phyloP scores from a whole-genome alignment of 1,284 basidiomycete genomes.

The Cutaneotrichosporon dermatis region DNA sequence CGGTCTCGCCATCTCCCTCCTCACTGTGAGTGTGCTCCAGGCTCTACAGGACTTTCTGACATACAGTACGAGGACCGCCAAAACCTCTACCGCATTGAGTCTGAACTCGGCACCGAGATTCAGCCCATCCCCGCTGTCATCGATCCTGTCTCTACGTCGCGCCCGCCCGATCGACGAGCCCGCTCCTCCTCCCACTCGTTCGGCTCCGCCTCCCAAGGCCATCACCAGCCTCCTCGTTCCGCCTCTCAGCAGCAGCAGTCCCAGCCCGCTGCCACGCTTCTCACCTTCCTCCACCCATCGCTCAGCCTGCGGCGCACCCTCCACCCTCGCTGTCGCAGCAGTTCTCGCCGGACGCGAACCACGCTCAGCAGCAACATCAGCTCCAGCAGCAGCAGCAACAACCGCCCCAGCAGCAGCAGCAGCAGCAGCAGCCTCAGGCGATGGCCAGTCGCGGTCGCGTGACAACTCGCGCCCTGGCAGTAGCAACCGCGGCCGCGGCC shows the following conservation, averaged over 20 bases:
- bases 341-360: neutral
- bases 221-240: slow-evolving; percentile 3
- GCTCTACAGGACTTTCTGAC: slow-evolving; percentile 19
- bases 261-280: neutral
- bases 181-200: slow-evolving; percentile 16
- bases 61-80: slow-evolving; percentile 85
- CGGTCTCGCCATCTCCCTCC: slow-evolving; percentile 93
- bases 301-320: slow-evolving; percentile 14
- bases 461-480: slow-evolving; percentile 14
- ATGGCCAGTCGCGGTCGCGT: slow-evolving; percentile 6
- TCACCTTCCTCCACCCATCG: neutral
- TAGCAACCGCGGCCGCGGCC: slow-evolving; percentile 15
- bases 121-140: slow-evolving; percentile 89
- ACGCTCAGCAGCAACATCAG: slow-evolving; percentile 1
- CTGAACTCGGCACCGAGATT: slow-evolving; percentile 97
- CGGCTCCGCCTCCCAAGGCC: slow-evolving; percentile 13
- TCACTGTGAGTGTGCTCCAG: slow-evolving; percentile 55
- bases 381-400: neutral
- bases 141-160: slow-evolving; percentile 90
- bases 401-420: neutral
- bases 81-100: slow-evolving; percentile 96
- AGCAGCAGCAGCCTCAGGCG: slow-evolving; percentile 2
- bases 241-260: slow-evolving; percentile 4
- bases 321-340: neutral
- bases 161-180: slow-evolving; percentile 36